Evolutionary conservation across 371 early-diverging fungal species (phyloP), one percentile per base, ranked within the genome.

Genomic region (Capillidium rhysosporum): DNA sequence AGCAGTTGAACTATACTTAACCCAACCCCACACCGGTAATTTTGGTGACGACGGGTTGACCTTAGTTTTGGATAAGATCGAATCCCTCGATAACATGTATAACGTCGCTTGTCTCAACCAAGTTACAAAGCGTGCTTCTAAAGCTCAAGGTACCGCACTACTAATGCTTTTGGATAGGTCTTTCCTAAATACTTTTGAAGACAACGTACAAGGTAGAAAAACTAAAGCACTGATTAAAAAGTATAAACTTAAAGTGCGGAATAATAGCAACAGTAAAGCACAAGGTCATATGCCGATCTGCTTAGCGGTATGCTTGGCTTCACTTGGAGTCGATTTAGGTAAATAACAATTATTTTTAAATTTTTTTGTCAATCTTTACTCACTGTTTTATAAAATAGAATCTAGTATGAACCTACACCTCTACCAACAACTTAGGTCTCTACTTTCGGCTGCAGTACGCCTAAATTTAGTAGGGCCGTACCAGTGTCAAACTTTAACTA

Each of bases 381-480:
- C 46, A 24, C 21, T 41, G n/a, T n/a, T n/a, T n/a, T n/a, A n/a
- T n/a, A n/a, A 12, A 41, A 8, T 52, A 77, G 85, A 75, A 16
- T 76, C 77, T 45, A 74, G 83, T 1, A 67, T 75, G 47, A 78
- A 82, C 60, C 67, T 90, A 39, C 82, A 77, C 65, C 59, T 90
- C 34, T 90, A 88, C 64, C 68, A 84, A 16, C 87, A 85, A 65
- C 77, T 82, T 10, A 77, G 90, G 1, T 75, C 86, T 2, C 64
- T 87, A 8, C 70, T 89, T 51, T 89, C 89, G 7, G 82, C 89
- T 0, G 90, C 87, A 0, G 85, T 92, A 14, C 73, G 93, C n/a
- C 70, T 90, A 23, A 89, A 89, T 53, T 65, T 89, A 2, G 68
- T 86, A 39, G 93, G 93, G 0, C 93, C 93, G 9, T 86, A 88